Base-by-base conservation (phyloP, 805 yeast genomes). In the Teunomyces kruisii region DNA sequence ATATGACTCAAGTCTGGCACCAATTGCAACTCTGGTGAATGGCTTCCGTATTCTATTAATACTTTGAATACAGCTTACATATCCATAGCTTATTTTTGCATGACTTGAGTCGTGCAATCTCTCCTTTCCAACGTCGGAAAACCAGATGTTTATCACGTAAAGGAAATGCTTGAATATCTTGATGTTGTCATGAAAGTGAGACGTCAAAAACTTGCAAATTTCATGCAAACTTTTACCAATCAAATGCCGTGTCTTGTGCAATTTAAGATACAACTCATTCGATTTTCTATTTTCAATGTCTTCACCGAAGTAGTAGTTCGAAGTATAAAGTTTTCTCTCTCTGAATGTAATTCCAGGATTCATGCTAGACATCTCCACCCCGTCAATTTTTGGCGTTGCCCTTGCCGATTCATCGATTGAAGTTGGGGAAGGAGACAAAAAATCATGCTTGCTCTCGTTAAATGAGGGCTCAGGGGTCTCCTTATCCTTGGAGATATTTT, bases 61-160 rank as follows among this genome's bases (percentile, higher is more conserved):
- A n/a, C 79, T 71, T 56, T 86, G 91, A 8, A 81, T 69, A 31
- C 76, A 75, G 37, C 77, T 78, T 43, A 84, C 70, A 55, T 78
- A 81, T 0, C 75, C 71, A 47, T 81, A 79, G 39, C 80, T 79
- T 28, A 84, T 70, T 30, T 69, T 67, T 4, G 83, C 78, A 37
- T 81, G 83, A 46, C 81, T 79, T 3, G 76, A 67, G 33, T 76
- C 82, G 40, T 83, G 75, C 0, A 84, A 63, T 9, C 85, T 68
- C 52, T 88, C 95, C 44, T 79, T 75, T 1, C 96, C 96, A 19
- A 85, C 84, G 57, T 89, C 94, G 19, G 85, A 73, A 53, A 85
- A 83, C 88, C 95, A 94, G 6, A 84, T 79, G 49, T 84, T 81
- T 36, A 85, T 59, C 3, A 84, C 82, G 55, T 80, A 79, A 27